Base-by-base conservation (phyloP, 2,329 filamentous ascomycete genomes). In the Alternaria atra region DNA sequence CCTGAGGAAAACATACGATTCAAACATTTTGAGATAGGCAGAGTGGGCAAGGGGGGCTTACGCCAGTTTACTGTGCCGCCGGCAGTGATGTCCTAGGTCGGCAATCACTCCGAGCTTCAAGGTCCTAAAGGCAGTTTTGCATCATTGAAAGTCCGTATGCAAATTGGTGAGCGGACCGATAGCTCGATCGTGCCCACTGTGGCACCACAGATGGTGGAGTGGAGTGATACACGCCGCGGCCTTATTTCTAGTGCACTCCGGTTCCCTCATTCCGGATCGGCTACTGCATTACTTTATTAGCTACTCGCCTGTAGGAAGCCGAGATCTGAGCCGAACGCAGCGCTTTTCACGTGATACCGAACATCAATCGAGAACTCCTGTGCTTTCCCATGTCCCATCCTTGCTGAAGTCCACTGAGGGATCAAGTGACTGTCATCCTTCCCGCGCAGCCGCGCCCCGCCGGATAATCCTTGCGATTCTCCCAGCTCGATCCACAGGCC, bases 361-460 rank as follows among this genome's bases (percentile, higher is more conserved):
- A 37, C 30, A 42, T 15, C 46, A 17, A 34, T 30, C 23, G 17
- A 25, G 5, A 44, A 48, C n/a, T 54, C 27, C 27, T 47, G 48
- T 47, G 25, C 23, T 20, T 20, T 27, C 40, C 51, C 55, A 47
- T 44, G 50, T 55, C 51, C 17, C 44, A 48, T 58, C 42, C 58
- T 50, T 53, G 47, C 29, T 37, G 40, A 46, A 25, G 27, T 43
- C 25, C n/a, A 57, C 37, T 43, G 58, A 64, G 66, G 60, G 58
- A 68, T 69, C 68, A 68, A 69, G 61, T 70, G 67, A 70, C 64
- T 63, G 52, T 56, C 70, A 73, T 77, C 73, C 74, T 76, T 76
- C 73, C 74, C 73, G 74, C 66, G 52, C 64, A 66, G 58, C 67
- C 70, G 65, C 61, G 60, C 66, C 68, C 73, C 68, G 61, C 63